Conservation (phyloP, 73 alveolate genomes). For the Tetrahymena thermophila region DNA sequence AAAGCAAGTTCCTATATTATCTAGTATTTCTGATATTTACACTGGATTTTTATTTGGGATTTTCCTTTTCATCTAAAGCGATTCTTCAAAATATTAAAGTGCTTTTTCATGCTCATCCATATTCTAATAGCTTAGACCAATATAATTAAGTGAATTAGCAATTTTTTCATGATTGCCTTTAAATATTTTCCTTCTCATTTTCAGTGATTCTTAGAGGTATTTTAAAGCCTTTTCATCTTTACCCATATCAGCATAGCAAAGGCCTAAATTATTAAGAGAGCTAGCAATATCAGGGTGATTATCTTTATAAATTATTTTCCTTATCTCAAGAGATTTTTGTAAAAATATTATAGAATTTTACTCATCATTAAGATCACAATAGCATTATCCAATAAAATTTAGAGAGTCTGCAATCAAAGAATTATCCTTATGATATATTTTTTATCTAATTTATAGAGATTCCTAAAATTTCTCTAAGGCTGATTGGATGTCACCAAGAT, state of each 20-base stretch:
- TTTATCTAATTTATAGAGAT: background rate
- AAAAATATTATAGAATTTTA: background rate
- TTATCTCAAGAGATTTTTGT: background rate
- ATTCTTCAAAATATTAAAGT: background rate
- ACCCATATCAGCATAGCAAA: background rate
- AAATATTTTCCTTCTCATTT: background rate
- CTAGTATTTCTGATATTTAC: background rate
- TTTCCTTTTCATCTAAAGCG: background rate
- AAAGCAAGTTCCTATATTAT: background rate
- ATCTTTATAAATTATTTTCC: background rate
- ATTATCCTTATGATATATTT: background rate
- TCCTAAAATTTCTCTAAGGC: background rate
- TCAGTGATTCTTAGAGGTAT: background rate
- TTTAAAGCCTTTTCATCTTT: background rate
- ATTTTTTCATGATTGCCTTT: background rate
- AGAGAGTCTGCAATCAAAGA: background rate
- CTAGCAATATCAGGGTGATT: background rate
- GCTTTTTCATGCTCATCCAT: background rate
- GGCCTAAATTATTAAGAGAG: background rate
- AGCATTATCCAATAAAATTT: background rate
- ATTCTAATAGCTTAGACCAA: background rate
- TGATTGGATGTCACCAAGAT: background rate
- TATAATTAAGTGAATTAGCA: background rate
- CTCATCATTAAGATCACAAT: background rate
- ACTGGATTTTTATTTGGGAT: background rate